Evolutionary conservation across 2,329 filamentous ascomycete species (phyloP).

Genomic region (Rhytidhysteron rufulum): DNA sequence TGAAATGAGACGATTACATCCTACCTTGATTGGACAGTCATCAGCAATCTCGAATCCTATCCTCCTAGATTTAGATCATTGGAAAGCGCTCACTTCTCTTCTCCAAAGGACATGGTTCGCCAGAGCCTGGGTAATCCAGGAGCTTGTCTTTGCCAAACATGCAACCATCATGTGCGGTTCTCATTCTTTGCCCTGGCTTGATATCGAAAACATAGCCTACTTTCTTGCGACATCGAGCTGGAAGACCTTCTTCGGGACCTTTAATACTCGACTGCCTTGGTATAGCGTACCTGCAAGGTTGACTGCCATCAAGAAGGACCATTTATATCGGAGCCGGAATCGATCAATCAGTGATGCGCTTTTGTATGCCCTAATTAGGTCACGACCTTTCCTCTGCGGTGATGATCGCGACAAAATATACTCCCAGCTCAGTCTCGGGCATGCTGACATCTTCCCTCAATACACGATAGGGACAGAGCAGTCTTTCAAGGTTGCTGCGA

Average conservation of each 20-base stretch:
- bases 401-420: constrained; percentile 18
- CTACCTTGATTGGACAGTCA: neutral
- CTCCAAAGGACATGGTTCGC: constrained; percentile 7
- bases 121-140: constrained; percentile 10
- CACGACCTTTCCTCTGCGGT: constrained; percentile 8
- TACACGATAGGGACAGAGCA: too few species aligned
- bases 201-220: constrained; percentile 4
- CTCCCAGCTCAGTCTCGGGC: constrained; percentile 11
- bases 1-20: too few species aligned
- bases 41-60: neutral
- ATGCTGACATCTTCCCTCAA: constrained; percentile 7
- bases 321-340: constrained; percentile 2
- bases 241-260: neutral
- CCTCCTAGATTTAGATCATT: neutral
- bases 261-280: constrained; percentile 2
- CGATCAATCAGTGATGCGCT: too few species aligned
- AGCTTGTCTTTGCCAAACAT: constrained; percentile 9
- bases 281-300: constrained; percentile 7
- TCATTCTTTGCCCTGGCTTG: constrained; percentile 7
- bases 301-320: constrained; percentile 7
- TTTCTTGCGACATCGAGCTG: constrained; percentile 11
- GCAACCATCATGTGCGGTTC: constrained; percentile 10
- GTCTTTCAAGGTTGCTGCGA: constrained; percentile 12
- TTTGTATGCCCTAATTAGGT: constrained; percentile 13
- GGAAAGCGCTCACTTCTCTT: constrained; percentile 6